phyloP scores from a whole-genome alignment of 768 basidiomycete species.

The Sporobolomyces phaffii region DNA sequence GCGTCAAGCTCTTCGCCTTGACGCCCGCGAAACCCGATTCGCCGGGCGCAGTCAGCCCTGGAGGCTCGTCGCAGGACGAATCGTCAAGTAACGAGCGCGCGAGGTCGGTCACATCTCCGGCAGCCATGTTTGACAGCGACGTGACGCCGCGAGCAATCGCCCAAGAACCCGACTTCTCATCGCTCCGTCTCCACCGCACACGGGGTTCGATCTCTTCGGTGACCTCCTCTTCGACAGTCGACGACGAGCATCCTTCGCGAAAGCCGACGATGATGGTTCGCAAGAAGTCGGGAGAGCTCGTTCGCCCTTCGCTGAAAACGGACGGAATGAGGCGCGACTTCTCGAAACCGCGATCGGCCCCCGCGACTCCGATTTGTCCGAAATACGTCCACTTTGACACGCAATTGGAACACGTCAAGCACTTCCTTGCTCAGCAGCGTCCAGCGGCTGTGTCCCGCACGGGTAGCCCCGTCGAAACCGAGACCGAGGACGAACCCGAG shows the following conservation, averaged over 20 bases:
- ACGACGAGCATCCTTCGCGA: slow-evolving; percentile 9
- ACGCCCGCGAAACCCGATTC: slow-evolving; percentile 9
- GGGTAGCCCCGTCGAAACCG: slow-evolving; percentile 66
- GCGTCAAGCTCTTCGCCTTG: slow-evolving; percentile 12
- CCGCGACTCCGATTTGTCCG: slow-evolving; percentile 64
- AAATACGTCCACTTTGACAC: slow-evolving; percentile 91
- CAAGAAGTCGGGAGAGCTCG: slow-evolving; percentile 89
- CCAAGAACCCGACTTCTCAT: neutral
- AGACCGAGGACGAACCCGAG: slow-evolving; percentile 50
- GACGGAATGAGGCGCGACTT: slow-evolving; percentile 52
- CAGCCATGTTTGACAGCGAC: neutral
- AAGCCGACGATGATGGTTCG: slow-evolving; percentile 56
- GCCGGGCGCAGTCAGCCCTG: slow-evolving; percentile 2
- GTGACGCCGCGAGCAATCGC: slow-evolving; percentile 6
- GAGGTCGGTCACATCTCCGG: neutral
- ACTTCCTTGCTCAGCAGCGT: slow-evolving; percentile 90
- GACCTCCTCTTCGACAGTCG: neutral
- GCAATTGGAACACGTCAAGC: slow-evolving; percentile 85
- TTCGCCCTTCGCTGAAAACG: slow-evolving; percentile 83
- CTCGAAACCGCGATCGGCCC: slow-evolving; percentile 55
- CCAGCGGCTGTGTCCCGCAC: slow-evolving; percentile 87
- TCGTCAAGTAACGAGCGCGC: neutral
- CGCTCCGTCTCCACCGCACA: slow-evolving; percentile 6
- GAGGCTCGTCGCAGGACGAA: slow-evolving; percentile 30
- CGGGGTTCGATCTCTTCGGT: slow-evolving; percentile 12